Percentiles rank a stretch among this genome's conserved stretches.
Conservation (phyloP, 441 rosid species). For the Corymbia citriodora region DNA sequence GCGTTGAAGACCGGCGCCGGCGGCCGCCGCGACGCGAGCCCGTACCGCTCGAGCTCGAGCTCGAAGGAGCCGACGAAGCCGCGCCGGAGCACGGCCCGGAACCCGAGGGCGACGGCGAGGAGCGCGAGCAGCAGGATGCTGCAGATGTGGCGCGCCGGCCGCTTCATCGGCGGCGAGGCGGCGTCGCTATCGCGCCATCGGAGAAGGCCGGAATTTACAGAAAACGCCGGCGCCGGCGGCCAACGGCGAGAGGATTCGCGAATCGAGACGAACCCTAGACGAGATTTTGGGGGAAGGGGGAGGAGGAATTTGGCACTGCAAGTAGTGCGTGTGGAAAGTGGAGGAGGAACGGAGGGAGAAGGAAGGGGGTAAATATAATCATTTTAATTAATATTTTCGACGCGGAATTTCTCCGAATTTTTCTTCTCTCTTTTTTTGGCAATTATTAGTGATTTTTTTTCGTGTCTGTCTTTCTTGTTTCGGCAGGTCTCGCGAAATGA, state of each 20-base stretch:
- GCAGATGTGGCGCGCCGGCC: constrained; percentile 59
- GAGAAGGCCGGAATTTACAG: background rate
- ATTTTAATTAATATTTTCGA: background rate
- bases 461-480: background rate
- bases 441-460: background rate
- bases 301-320: background rate
- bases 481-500: background rate
- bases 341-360: background rate
- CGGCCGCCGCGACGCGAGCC: background rate
- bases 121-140: constrained; percentile 47
- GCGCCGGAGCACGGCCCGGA: constrained; percentile 43
- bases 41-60: constrained; percentile 9
- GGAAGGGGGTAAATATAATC: background rate
- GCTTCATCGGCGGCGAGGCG: constrained; percentile 42
- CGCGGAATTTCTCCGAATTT: background rate
- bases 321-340: background rate
- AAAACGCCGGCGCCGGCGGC: background rate
- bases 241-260: background rate
- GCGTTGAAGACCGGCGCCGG: constrained; percentile 42
- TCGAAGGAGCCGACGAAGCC: constrained; percentile 18
- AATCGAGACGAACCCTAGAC: background rate
- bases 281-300: background rate
- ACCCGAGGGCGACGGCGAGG: constrained; percentile 47
- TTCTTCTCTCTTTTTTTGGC: too few relatives aligned
- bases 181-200: constrained; percentile 12